Evolutionary conservation across 1,284 basidiomycete genomes (phyloP).

Genomic region (Coniophora puteana): DNA sequence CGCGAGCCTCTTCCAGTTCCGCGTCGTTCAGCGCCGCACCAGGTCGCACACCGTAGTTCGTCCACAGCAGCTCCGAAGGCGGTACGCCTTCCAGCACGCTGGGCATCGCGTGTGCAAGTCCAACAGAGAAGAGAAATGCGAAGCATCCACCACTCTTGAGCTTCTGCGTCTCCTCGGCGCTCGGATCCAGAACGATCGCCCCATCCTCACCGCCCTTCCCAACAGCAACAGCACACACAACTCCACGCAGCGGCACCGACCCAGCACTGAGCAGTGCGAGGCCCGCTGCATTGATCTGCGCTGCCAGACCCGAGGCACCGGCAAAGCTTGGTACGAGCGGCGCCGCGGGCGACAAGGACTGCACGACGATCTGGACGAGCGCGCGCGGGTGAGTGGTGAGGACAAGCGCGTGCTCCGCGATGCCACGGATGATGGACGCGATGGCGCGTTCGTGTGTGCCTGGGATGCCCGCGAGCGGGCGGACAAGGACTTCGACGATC

Average conservation of each 20-base stretch:
- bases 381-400: slow-evolving; percentile 64
- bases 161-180: slow-evolving; percentile 43
- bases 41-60: slow-evolving; percentile 29
- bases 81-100: slow-evolving; percentile 11
- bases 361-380: slow-evolving; percentile 66
- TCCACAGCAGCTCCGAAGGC: slow-evolving; percentile 35
- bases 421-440: slow-evolving; percentile 45
- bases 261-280: slow-evolving; percentile 64
- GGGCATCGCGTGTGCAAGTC: slow-evolving; percentile 6
- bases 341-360: slow-evolving; percentile 37
- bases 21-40: slow-evolving; percentile 35
- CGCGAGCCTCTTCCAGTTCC: slow-evolving; percentile 40
- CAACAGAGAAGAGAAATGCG: slow-evolving; percentile 58
- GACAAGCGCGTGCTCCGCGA: slow-evolving; percentile 57
- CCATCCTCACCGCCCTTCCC: slow-evolving; percentile 29
- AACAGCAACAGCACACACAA: slow-evolving; percentile 63
- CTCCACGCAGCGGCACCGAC: slow-evolving; percentile 66
- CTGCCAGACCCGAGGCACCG: slow-evolving; percentile 39
- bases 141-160: slow-evolving; percentile 54
- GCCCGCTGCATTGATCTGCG: slow-evolving; percentile 65
- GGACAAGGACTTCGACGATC: slow-evolving; percentile 65
- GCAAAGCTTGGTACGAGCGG: no score
- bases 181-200: slow-evolving; percentile 38
- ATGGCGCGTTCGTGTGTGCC: slow-evolving; percentile 63
- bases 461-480: slow-evolving; percentile 63